These are phyloP conservation scores for Neofusicoccum parvum DNA, from an alignment of 2,329 filamentous ascomycete species.

Conservation along the genomic window DNA sequence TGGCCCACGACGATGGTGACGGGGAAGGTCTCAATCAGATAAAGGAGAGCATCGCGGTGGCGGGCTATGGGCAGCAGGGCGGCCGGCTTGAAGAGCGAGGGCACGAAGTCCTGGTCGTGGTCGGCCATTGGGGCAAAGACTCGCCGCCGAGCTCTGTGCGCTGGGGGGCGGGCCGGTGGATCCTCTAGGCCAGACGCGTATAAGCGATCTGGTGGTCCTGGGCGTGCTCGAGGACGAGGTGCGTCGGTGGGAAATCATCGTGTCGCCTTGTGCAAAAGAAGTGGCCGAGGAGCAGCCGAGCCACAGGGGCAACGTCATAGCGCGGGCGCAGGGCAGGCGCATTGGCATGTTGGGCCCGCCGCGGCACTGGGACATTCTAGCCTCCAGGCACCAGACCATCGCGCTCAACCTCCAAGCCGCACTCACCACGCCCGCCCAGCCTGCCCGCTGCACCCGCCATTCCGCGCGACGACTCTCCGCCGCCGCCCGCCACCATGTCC, in stretches of 20 bases:
- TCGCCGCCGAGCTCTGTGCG: background rate
- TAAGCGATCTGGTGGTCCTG: background rate
- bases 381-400: slow-evolving; percentile 10
- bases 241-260: background rate
- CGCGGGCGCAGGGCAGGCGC: background rate
- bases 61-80: slow-evolving; percentile 84
- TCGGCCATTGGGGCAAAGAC: slow-evolving; percentile 29
- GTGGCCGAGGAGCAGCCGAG: background rate
- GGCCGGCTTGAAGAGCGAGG: slow-evolving; percentile 82
- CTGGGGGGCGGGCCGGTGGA: slow-evolving; percentile 11
- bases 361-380: background rate
- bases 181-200: background rate
- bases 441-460: background rate
- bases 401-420: background rate
- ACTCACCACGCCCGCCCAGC: background rate
- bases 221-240: background rate
- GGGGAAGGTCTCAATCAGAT: slow-evolving; percentile 79
- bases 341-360: background rate
- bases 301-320: background rate
- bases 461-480: background rate
- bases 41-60: slow-evolving; percentile 77
- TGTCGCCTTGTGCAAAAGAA: background rate
- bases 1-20: slow-evolving; percentile 91
- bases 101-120: slow-evolving; percentile 61
- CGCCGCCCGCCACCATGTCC: slow-evolving; percentile 17